Evolutionary conservation across 805 yeast species (phyloP).

Genomic region (Wickerhamomyces hampshirensis): DNA sequence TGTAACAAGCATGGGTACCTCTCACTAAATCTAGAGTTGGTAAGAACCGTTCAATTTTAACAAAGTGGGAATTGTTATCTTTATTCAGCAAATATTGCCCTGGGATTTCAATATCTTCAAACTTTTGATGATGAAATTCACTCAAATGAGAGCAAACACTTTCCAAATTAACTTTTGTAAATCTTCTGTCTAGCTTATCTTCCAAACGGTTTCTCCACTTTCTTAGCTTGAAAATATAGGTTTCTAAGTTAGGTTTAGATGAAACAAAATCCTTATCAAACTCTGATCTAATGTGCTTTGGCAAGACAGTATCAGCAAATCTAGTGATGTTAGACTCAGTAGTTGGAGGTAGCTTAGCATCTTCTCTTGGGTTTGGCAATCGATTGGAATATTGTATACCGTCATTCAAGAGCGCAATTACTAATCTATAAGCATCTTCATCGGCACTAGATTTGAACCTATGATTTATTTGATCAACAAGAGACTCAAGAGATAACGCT

Average conservation of each 20-base stretch:
- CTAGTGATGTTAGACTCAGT: slow-evolving; percentile 85
- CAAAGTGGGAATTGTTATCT: slow-evolving; percentile 85
- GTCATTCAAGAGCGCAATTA: slow-evolving; percentile 88
- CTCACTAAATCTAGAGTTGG: slow-evolving; percentile 86
- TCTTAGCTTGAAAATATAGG: slow-evolving; percentile 76
- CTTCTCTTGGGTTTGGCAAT: slow-evolving; percentile 80
- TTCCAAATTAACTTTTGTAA: slow-evolving; percentile 76
- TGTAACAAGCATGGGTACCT: slow-evolving; percentile 86
- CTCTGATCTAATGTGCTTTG: slow-evolving; percentile 81
- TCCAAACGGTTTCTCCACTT: slow-evolving; percentile 93
- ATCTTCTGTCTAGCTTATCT: slow-evolving; percentile 83
- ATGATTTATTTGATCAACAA: slow-evolving; percentile 93
- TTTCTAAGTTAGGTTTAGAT: slow-evolving; percentile 82
- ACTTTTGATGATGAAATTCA: slow-evolving; percentile 96
- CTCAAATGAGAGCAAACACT: slow-evolving; percentile 90
- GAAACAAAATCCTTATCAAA: slow-evolving; percentile 88
- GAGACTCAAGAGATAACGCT: slow-evolving; percentile 87
- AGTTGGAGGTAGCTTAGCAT: slow-evolving; percentile 82
- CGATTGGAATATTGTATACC: slow-evolving; percentile 89
- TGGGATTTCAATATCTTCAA: slow-evolving; percentile 95
- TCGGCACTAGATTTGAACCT: slow-evolving; percentile 91
- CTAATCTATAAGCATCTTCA: slow-evolving; percentile 92
- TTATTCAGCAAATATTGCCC: slow-evolving; percentile 90
- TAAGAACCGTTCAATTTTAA: slow-evolving; percentile 88
- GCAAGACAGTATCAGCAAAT: slow-evolving; percentile 90